A percentile compares a stretch with the other conserved stretches of the same genome.
Evolutionary conservation across 805 yeast genomes (phyloP).

Genomic region (Metschnikowia reukaufii): DNA sequence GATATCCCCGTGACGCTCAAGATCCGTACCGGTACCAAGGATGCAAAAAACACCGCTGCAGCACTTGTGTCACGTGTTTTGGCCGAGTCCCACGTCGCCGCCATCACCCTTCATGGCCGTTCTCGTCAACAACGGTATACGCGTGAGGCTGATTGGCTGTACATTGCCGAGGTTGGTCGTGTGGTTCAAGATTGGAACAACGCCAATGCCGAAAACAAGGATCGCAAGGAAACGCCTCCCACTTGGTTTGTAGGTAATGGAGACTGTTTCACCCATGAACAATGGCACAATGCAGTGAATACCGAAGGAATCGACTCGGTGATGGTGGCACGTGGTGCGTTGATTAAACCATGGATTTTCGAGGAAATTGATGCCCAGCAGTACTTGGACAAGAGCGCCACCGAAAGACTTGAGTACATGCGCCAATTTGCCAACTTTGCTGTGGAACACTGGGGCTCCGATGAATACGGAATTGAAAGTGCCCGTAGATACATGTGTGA

Average conservation of each 20-base stretch:
- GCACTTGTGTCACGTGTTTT: constrained; percentile 68
- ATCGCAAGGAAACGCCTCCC: constrained; percentile 53
- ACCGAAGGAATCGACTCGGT: constrained; percentile 81
- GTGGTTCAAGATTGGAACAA: constrained; percentile 61
- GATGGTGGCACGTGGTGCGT: constrained; percentile 97
- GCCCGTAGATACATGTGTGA: constrained; percentile 93
- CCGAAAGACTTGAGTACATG: constrained; percentile 80
- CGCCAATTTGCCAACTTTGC: constrained; percentile 74
- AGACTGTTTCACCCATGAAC: constrained; percentile 82
- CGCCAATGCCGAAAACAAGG: constrained; percentile 59
- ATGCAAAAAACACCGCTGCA: constrained; percentile 84
- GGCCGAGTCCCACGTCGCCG: constrained; percentile 79
- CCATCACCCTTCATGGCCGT: constrained; percentile 93
- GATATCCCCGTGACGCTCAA: constrained; percentile 91
- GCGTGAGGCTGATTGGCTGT: constrained; percentile 89
- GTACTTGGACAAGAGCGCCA: constrained; percentile 84
- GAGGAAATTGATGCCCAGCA: constrained; percentile 92
- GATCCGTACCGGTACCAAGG: constrained; percentile 88
- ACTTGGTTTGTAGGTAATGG: constrained; percentile 94
- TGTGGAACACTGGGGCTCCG: constrained; percentile 96
- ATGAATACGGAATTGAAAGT: constrained; percentile 86
- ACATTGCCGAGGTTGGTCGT: constrained; percentile 71
- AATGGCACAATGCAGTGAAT: constrained; percentile 74
- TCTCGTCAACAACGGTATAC: constrained; percentile 96
- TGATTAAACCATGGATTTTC: constrained; percentile 98